phyloP scores from a whole-genome alignment of 805 yeast species.

The Yarrowia sp. region DNA sequence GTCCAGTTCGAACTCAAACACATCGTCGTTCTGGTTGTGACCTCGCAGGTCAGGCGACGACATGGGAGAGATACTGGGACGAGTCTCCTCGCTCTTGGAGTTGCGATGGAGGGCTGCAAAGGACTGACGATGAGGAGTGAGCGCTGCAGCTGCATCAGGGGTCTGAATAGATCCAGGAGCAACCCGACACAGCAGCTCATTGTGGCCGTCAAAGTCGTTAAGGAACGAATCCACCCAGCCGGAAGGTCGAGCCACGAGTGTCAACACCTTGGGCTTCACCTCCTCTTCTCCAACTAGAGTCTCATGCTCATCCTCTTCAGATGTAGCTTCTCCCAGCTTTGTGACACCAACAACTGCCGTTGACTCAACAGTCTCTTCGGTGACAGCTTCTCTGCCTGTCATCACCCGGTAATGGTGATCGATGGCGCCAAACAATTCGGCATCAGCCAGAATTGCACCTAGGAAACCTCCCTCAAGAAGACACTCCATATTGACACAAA shows the following conservation, averaged over 20 bases:
- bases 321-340: neutral
- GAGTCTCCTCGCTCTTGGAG: constrained; percentile 35
- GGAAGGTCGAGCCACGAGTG: neutral
- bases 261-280: neutral
- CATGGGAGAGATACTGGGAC: constrained; percentile 22
- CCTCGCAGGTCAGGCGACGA: constrained; percentile 13
- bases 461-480: constrained; percentile 54
- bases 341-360: neutral
- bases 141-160: neutral
- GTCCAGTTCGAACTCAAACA: constrained; percentile 40
- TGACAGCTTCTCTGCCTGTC: neutral
- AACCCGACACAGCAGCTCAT: constrained; percentile 42
- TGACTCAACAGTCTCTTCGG: neutral
- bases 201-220: constrained; percentile 49
- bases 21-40: constrained; percentile 22
- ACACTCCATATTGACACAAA: constrained; percentile 68
- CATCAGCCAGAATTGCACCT: constrained; percentile 6
- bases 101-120: constrained; percentile 32
- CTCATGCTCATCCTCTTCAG: neutral
- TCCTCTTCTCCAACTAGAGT: neutral
- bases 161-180: constrained; percentile 40
- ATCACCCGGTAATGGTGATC: constrained; percentile 37
- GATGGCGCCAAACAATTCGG: constrained; percentile 12
- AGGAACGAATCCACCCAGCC: constrained; percentile 45
- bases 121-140: constrained; percentile 34